A percentile compares a stretch with the other conserved stretches of the same genome.
Evolutionary conservation across 2,329 filamentous ascomycete genomes (phyloP).

Genomic region (Fusarium begoniae): DNA sequence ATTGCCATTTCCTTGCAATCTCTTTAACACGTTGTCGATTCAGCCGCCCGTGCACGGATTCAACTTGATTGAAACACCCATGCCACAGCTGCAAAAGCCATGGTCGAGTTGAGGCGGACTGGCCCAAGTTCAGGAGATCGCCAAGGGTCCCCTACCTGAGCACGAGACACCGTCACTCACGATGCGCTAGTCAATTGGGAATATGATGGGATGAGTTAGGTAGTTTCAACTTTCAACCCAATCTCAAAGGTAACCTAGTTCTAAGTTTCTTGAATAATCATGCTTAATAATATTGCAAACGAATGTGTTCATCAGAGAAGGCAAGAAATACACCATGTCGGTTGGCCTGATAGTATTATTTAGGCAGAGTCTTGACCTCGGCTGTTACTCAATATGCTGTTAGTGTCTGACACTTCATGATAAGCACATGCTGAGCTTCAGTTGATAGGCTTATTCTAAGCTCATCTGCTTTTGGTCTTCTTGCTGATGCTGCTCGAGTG

Average conservation of each 20-base stretch:
- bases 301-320: neutral
- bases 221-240: neutral
- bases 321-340: neutral
- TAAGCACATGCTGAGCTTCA: neutral
- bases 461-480: neutral
- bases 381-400: neutral
- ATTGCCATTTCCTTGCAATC: conserved; percentile 28
- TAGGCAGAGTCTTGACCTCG: neutral
- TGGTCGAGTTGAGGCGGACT: conserved; percentile 22
- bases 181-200: conserved; percentile 23
- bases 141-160: conserved; percentile 25
- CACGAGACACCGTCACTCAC: conserved; percentile 27
- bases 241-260: neutral
- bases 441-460: neutral
- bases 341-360: neutral
- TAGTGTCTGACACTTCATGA: neutral
- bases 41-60: conserved; percentile 10
- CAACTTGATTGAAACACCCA: neutral
- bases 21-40: neutral
- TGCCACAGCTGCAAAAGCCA: conserved; percentile 1
- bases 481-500: neutral
- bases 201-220: conserved; percentile 33
- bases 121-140: conserved; percentile 29
- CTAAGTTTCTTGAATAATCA: neutral
- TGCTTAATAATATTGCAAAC: neutral